Evolutionary conservation across 1,284 basidiomycete genomes (phyloP).

Genomic region (Marasmius fiardii): DNA sequence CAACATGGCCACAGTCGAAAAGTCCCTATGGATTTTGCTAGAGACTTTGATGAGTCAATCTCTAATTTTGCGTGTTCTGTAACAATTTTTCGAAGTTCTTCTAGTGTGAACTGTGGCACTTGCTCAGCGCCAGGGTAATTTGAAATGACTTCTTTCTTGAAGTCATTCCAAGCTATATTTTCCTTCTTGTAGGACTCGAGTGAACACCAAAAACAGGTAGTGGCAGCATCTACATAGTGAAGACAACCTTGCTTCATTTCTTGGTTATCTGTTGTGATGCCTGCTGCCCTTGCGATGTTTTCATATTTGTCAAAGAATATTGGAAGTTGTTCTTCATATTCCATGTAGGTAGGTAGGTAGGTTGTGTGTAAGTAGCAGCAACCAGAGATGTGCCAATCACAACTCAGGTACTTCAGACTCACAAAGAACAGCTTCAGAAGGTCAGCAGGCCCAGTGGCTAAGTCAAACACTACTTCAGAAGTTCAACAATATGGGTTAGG

Average conservation of each 20-base stretch:
- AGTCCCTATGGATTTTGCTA: not conserved
- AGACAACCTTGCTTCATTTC: not conserved
- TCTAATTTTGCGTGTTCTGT: not conserved
- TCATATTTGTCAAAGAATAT: not conserved
- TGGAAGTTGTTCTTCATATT: not conserved
- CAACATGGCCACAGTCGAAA: not conserved
- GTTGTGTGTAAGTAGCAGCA: too few relatives aligned
- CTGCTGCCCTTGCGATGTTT: not conserved
- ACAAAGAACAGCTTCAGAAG: too few relatives aligned
- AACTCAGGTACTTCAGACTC: too few relatives aligned
- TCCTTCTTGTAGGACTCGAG: not conserved
- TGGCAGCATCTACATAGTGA: not conserved
- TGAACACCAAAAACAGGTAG: not conserved
- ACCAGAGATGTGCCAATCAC: too few relatives aligned
- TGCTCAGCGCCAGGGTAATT: not conserved
- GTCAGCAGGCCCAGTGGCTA: too few relatives aligned
- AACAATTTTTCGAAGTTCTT: not conserved
- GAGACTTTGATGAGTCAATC: not conserved
- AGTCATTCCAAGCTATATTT: not conserved
- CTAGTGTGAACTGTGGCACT: not conserved
- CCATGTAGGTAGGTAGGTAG: too few relatives aligned
- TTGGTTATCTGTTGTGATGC: not conserved
- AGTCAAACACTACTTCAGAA: too few relatives aligned
- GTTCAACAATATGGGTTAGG: too few relatives aligned
- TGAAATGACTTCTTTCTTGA: not conserved